Base-by-base conservation (phyloP, 1,284 basidiomycete genomes). In the Waitea zeae region DNA sequence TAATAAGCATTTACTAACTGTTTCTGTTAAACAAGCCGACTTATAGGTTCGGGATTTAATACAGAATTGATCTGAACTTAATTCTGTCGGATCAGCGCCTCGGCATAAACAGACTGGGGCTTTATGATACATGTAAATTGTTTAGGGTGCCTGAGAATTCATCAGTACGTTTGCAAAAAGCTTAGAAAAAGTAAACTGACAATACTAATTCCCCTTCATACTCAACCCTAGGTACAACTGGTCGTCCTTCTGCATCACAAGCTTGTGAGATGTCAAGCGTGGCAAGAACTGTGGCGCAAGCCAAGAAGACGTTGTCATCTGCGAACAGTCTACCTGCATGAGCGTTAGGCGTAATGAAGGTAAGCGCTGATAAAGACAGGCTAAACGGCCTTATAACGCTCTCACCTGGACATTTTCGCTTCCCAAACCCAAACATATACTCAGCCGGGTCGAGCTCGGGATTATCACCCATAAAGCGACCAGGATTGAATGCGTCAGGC, bases 261-360 rank as follows among this genome's bases (percentile, higher is more conserved):
- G 46, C 40, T 22, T 51, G 48, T 3, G 39, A 31, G 19, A 57
- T 46, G 13, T 51, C 42, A 40, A 49, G 52, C 12, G 41, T 39
- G 5, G 52, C 47, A 9, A 54, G 37, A 1, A 48, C 41, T 6
- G 44, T 48, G 0, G 47, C 49, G 15, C 54, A 34, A 1, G 49
- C 38, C 28, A 56, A 41, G 41, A 44, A 57, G n/a, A 57, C 36
- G 3, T 45, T 43, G 12, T 47, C 41, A 20, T 50, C 44, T 1
- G 54, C 54, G 18, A 55, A 38, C 38, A 38, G 30, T 31, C n/a
- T 34, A 12, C 37, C 37, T 11, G 34, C 27, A n/a, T n/a, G n/a
- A n/a, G n/a, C n/a, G n/a, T n/a, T n/a, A n/a, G n/a, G n/a, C n/a
- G n/a, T n/a, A n/a, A n/a, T n/a, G n/a, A n/a, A n/a, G n/a, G n/a